Conservation (phyloP, 306 rosid genomes). For the Cucumis melo region DNA sequence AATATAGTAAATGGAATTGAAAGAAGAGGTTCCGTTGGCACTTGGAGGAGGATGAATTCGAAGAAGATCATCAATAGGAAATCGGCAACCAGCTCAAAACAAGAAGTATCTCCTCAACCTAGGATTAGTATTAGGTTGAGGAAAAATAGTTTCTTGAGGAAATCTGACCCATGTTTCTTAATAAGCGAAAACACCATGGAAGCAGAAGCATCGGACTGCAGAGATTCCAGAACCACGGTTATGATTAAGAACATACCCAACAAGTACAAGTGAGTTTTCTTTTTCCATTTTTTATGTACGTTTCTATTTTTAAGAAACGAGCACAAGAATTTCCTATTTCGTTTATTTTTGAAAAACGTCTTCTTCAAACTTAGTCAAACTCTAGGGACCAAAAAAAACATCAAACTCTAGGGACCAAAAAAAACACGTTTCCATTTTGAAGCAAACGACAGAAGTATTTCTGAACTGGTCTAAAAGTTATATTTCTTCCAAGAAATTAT, state of each 20-base stretch:
- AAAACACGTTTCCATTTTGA: background rate
- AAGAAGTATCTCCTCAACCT: conserved; percentile 8
- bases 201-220: conserved; percentile 18
- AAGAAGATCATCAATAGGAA: conserved; percentile 8
- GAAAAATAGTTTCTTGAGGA: conserved; percentile 33
- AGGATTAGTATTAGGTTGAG: conserved; percentile 23
- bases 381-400: no score
- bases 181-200: conserved; percentile 1
- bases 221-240: conserved; percentile 69
- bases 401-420: background rate
- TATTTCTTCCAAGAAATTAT: background rate
- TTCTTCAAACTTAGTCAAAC: background rate
- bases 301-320: background rate
- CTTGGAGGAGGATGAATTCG: conserved; percentile 8
- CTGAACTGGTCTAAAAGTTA: background rate
- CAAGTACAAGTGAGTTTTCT: conserved; percentile 56
- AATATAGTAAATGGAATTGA: background rate
- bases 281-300: background rate
- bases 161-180: conserved; percentile 1
- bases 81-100: background rate
- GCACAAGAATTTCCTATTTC: background rate
- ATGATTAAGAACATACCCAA: conserved; percentile 97
- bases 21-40: background rate
- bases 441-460: background rate
- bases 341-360: background rate